Evolutionary conservation across 352 stramenopile genomes (phyloP), one percentile per base, ranked within the genome.

Genomic region (Pythium grandisporangium): DNA sequence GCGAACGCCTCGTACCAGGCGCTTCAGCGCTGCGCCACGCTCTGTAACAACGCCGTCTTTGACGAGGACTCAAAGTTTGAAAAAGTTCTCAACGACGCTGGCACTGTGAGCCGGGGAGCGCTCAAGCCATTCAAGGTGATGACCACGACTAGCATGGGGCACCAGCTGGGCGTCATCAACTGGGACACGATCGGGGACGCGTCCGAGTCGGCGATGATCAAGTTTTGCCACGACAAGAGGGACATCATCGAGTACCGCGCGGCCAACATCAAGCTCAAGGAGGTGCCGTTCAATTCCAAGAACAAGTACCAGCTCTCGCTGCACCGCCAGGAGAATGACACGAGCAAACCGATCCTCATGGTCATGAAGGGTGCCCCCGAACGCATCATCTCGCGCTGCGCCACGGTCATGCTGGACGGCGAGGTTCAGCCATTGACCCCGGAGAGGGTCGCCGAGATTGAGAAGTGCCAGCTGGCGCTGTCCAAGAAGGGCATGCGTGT

Each of bases 281-380:
- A 91, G 40, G 63, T 88, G 17, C 77, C 74, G 22, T 88, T 91
- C 61, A 91, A 88, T 49, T 91, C 77, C 2, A 84, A 84, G 52
- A 88, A 91, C 66, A 91, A 91, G 48, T 91, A 81, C 38, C 77
- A 91, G 25, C 30, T 91, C 2, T 86, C 75, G n/a, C 60, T 91
- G 19, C 75, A 91, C 61, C 73, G 71, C 42, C 78, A 91, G 61
- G 48, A 88, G 4, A 91, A 87, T 24, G 66, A 91, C 33, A 63
- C 82, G 30, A 54, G 30, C 6, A 63, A 74, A 30, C 72, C 77
- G 5, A 42, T 83, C 2, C 46, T 91, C 22, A 63, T 91, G 53
- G 70, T 84, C 22, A 97, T 98, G 70, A 99, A 99, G 63, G 96
- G 95, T 44, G 96, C 94, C 1, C 95, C 95, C 2, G 95, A 99